Base-by-base conservation (phyloP, 306 rosid species). In the Ammopiptanthus mongolicus region DNA sequence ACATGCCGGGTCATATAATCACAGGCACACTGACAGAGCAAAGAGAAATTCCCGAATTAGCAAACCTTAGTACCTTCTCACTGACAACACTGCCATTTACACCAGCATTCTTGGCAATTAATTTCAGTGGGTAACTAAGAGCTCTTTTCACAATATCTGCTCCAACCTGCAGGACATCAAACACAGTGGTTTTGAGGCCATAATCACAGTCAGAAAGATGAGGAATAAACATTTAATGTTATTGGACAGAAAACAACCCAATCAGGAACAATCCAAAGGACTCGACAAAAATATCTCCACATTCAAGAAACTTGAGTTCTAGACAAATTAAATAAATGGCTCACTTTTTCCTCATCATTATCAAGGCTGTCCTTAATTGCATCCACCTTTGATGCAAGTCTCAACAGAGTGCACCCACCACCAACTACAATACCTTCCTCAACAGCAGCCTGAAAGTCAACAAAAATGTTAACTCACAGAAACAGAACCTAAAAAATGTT, bases 371-470 rank as follows among this genome's bases (percentile, higher is more conserved):
- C 93, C 85, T 78, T 90, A 81, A 96, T 96, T 9, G 96, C 87
- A 11, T 96, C 98, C 70, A 96, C 98, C 91, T 92, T 96, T 5
- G 98, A 81, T 13, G 99, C 99, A 67, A 96, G 89, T 82, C 99
- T 96, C 73, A 96, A 82, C 63, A 96, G 77, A 44, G 98, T 92
- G 84, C 99, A 96, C 47, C 99, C 99, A 76, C 99, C 99, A 41
- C 99, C 99, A 61, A 96, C 99, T 23, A 96, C 99, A 83, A 96
- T 96, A 72, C 99, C 99, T 77, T 96, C 99, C 83, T 96, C 99
- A 36, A 96, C 99, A 64, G 99, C 99, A 1, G 99, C 99, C 99
- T 96, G 83, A 25, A 79, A 68, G 42, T 66, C 77, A 58, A 53
- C 8, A 63, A 42, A 60, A 17, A 17, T n/a, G 39, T 78, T 31